A percentile compares a stretch with the other conserved stretches of the same genome.
phyloP scores from a whole-genome alignment of 495 filamentous ascomycete species.

The Hyphodiscus hymeniophilus region DNA sequence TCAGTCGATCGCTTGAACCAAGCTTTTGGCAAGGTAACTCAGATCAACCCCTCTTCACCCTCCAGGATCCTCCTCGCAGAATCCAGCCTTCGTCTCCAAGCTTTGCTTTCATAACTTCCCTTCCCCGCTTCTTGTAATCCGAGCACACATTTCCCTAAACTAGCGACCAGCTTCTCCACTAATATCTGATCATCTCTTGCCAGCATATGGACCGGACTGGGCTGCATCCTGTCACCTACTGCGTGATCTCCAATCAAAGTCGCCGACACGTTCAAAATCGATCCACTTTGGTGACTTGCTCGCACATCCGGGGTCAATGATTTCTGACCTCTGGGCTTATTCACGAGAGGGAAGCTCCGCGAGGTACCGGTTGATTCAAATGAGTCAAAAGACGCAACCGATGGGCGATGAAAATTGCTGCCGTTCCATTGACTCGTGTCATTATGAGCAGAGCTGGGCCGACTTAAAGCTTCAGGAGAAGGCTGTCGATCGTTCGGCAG shows the following conservation, averaged over 20 bases:
- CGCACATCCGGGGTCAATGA: slow-evolving; percentile 22
- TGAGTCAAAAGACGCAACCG: slow-evolving; percentile 37
- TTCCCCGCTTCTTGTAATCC: slow-evolving; percentile 55
- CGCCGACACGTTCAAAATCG: slow-evolving; percentile 29
- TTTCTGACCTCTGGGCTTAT: slow-evolving; percentile 34
- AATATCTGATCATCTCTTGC: slow-evolving; percentile 64
- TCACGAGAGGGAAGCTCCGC: slow-evolving; percentile 45
- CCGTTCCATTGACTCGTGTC: slow-evolving; percentile 6
- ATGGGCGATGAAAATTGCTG: slow-evolving; percentile 31
- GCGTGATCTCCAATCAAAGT: slow-evolving; percentile 22
- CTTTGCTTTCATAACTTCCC: slow-evolving; percentile 50
- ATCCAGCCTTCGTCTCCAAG: slow-evolving; percentile 62
- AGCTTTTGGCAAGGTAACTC: too few relatives aligned
- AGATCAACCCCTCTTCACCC: slow-evolving; percentile 35
- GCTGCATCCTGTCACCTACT: slow-evolving; percentile 18
- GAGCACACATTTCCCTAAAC: slow-evolving; percentile 60
- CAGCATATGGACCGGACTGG: slow-evolving; percentile 40
- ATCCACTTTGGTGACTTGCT: slow-evolving; percentile 30
- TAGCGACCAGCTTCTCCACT: slow-evolving; percentile 68
- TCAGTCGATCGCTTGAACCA: too few relatives aligned
- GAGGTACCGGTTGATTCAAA: slow-evolving; percentile 31
- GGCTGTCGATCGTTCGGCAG: slow-evolving; percentile 14
- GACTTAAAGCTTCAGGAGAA: slow-evolving; percentile 7
- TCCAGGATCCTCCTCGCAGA: slow-evolving; percentile 64
- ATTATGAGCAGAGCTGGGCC: slow-evolving; percentile 9